Conservation (phyloP, 805 yeast genomes). For the Candida nemodendra region DNA sequence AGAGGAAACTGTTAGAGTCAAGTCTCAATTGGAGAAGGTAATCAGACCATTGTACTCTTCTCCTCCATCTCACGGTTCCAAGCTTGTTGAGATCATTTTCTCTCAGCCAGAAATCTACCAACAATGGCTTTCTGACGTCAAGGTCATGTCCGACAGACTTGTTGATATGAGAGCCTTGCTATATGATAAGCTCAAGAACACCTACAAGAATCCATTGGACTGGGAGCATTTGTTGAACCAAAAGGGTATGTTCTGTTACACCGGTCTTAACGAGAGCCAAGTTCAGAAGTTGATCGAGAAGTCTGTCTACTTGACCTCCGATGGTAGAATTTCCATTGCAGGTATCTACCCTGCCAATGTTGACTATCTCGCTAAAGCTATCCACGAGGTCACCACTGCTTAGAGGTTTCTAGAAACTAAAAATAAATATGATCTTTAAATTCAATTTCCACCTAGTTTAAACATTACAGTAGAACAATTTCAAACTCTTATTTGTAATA, state of each 20-base stretch:
- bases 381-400: constrained; percentile 24
- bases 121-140: constrained; percentile 83
- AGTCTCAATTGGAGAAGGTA: constrained; percentile 73
- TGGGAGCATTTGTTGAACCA: constrained; percentile 90
- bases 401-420: no score
- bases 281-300: constrained; percentile 68
- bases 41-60: constrained; percentile 88
- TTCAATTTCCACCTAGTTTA: no score
- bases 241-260: constrained; percentile 95
- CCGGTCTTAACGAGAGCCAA: constrained; percentile 74
- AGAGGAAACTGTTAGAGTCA: constrained; percentile 46
- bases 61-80: constrained; percentile 93
- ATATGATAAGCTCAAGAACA: constrained; percentile 54
- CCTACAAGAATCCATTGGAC: constrained; percentile 51
- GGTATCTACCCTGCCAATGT: constrained; percentile 84
- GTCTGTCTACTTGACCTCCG: constrained; percentile 81
- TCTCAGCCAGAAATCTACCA: constrained; percentile 54
- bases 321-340: constrained; percentile 89
- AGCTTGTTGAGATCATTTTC: constrained; percentile 78
- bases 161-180: constrained; percentile 66
- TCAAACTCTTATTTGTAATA: no score
- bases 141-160: constrained; percentile 75
- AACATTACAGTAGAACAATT: no score
- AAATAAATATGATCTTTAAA: no score
- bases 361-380: constrained; percentile 60